These are phyloP conservation scores for Mitosporidium daphniae DNA, from an alignment of 371 early-diverging fungal genomes.

Conservation along the genomic window DNA sequence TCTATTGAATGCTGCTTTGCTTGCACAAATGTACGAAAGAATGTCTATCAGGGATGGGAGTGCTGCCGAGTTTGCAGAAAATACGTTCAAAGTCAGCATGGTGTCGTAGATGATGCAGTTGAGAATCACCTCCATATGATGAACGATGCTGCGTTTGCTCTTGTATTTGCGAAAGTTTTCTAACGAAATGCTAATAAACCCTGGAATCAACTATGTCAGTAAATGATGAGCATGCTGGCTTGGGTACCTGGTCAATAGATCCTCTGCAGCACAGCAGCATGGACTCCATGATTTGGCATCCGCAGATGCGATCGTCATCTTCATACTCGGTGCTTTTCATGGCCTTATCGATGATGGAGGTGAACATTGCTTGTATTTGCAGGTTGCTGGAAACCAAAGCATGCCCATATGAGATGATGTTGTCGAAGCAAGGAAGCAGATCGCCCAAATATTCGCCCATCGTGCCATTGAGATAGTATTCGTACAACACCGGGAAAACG, in stretches of 20 bases:
- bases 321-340: conserved; percentile 21
- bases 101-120: conserved; percentile 48
- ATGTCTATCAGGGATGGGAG: no score
- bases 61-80: no score
- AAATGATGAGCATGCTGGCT: background rate
- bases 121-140: conserved; percentile 13
- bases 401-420: conserved; percentile 39
- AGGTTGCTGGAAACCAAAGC: conserved; percentile 18
- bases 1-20: no score
- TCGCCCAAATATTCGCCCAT: background rate
- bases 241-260: conserved; percentile 17
- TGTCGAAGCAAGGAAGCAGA: conserved; percentile 5
- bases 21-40: no score
- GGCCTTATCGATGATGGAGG: conserved; percentile 3
- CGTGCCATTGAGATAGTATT: background rate
- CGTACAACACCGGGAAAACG: background rate
- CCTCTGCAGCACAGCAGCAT: conserved; percentile 33
- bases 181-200: conserved; percentile 20
- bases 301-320: conserved; percentile 25
- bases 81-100: conserved; percentile 16
- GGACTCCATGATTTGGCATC: conserved; percentile 30
- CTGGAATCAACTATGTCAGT: conserved; percentile 10
- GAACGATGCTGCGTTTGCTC: conserved; percentile 1
- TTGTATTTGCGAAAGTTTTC: no score
- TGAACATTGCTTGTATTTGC: no score